These are phyloP conservation scores for Hymenoscyphus repandus DNA, from an alignment of 2,329 filamentous ascomycete species.

Conservation along the genomic window DNA sequence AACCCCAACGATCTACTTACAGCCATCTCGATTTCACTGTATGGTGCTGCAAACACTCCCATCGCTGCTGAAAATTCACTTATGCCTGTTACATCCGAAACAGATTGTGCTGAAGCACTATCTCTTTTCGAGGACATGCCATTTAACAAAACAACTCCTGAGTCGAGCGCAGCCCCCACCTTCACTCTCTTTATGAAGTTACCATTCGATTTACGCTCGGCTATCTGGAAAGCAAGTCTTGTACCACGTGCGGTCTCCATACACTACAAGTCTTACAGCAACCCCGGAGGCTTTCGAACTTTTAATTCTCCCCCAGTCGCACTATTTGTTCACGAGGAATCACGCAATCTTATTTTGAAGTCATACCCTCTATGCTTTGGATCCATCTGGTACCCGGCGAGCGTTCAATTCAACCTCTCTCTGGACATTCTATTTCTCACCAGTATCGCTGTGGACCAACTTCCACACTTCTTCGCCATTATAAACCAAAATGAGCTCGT, in stretches of 20 bases:
- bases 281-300: slow-evolving; percentile 7
- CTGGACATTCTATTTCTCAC: slow-evolving; percentile 16
- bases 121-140: background rate
- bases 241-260: slow-evolving; percentile 13
- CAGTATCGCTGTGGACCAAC: slow-evolving; percentile 1
- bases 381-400: slow-evolving; percentile 9
- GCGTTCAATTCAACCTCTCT: slow-evolving; percentile 18
- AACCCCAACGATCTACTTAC: too few relatives aligned
- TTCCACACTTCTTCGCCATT: slow-evolving; percentile 16
- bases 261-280: slow-evolving; percentile 1
- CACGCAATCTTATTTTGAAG: slow-evolving; percentile 9
- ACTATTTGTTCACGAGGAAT: slow-evolving; percentile 14
- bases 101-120: background rate
- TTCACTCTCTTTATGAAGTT: slow-evolving; percentile 18
- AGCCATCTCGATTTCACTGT: background rate
- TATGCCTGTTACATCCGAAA: background rate
- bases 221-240: slow-evolving; percentile 17
- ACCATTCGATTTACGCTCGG: slow-evolving; percentile 17
- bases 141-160: background rate
- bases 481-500: slow-evolving; percentile 11
- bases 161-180: background rate
- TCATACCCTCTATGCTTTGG: slow-evolving; percentile 19
- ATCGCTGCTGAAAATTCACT: background rate
- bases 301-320: slow-evolving; percentile 4
- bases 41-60: background rate